Percentiles rank a stretch among this genome's conserved stretches.
These are phyloP conservation scores for Elaeis guineensis DNA, from an alignment of 176 grass and related monocot genomes.

Conservation along the genomic window DNA sequence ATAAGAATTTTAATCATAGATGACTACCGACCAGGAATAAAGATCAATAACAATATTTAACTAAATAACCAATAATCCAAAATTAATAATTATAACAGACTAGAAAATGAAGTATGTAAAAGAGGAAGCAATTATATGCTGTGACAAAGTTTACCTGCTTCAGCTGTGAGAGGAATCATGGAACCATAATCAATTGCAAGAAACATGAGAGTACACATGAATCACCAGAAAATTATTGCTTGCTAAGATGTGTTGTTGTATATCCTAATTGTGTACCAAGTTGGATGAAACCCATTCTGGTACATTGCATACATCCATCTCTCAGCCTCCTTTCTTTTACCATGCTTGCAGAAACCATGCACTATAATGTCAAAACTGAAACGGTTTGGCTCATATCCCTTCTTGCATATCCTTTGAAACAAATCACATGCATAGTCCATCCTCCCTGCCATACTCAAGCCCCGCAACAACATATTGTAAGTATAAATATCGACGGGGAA, in stretches of 20 bases:
- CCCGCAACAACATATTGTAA: slow-evolving; percentile 88
- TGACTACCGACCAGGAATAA: no score
- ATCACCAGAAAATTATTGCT: not conserved
- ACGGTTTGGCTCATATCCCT: slow-evolving; percentile 73
- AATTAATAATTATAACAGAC: no score
- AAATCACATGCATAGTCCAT: slow-evolving; percentile 74
- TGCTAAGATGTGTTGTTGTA: slow-evolving; percentile 27
- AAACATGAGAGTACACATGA: no score
- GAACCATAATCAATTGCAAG: no score
- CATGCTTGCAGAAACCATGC: slow-evolving; percentile 71
- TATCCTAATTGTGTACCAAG: slow-evolving; percentile 65
- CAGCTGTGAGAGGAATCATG: no score
- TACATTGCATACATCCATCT: slow-evolving; percentile 77
- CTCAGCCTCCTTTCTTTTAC: slow-evolving; percentile 67
- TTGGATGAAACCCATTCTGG: slow-evolving; percentile 67
- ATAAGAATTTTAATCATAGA: no score
- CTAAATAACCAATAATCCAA: no score
- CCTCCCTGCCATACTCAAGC: slow-evolving; percentile 50
- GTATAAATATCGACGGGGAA: slow-evolving; percentile 88
- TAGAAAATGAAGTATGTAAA: no score
- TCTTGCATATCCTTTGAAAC: slow-evolving; percentile 55
- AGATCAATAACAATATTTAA: no score
- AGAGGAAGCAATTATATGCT: no score
- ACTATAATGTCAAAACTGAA: slow-evolving; percentile 89
- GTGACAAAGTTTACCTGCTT: no score